Evolutionary conservation across 495 filamentous ascomycete species (phyloP).

Genomic region (Haplographium delicatum): DNA sequence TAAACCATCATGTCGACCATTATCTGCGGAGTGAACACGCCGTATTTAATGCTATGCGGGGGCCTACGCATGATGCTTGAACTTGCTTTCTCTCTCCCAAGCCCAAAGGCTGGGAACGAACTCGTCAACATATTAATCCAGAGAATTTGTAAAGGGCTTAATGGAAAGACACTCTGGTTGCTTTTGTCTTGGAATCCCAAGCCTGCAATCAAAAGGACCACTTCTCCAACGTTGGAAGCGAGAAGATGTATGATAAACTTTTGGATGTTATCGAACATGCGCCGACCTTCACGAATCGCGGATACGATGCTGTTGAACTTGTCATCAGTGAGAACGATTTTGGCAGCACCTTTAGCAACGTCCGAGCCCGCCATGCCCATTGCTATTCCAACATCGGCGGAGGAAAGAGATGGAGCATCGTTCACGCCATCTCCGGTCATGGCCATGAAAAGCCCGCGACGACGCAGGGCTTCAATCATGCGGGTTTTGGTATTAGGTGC

Average conservation of each 20-base stretch:
- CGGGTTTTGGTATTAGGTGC: slow-evolving; percentile 61
- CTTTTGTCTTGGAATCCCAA: slow-evolving; percentile 60
- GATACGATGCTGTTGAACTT: slow-evolving; percentile 63
- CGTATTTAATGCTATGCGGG: slow-evolving; percentile 55
- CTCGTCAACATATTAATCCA: slow-evolving; percentile 73
- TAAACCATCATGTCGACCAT: slow-evolving; percentile 69
- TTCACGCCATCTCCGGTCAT: slow-evolving; percentile 82
- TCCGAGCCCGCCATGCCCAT: slow-evolving; percentile 84
- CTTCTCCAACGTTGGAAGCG: slow-evolving; percentile 65
- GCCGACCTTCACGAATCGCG: slow-evolving; percentile 60
- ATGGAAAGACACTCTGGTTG: slow-evolving; percentile 60
- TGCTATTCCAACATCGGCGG: slow-evolving; percentile 79
- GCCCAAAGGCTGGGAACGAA: slow-evolving; percentile 62
- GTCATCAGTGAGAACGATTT: slow-evolving; percentile 86
- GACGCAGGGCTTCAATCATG: slow-evolving; percentile 64
- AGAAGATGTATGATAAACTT: slow-evolving; percentile 70
- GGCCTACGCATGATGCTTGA: slow-evolving; percentile 61
- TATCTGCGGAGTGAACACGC: slow-evolving; percentile 64
- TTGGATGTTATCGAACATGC: slow-evolving; percentile 73
- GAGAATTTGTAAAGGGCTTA: slow-evolving; percentile 63
- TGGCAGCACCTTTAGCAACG: slow-evolving; percentile 79
- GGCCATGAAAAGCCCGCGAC: slow-evolving; percentile 49
- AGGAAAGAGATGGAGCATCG: slow-evolving; percentile 72
- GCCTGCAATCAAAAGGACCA: slow-evolving; percentile 59
- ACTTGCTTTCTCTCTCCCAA: slow-evolving; percentile 61